Conservation (phyloP, 2,329 filamentous ascomycete genomes). For the Fusarium phyllophilum region DNA sequence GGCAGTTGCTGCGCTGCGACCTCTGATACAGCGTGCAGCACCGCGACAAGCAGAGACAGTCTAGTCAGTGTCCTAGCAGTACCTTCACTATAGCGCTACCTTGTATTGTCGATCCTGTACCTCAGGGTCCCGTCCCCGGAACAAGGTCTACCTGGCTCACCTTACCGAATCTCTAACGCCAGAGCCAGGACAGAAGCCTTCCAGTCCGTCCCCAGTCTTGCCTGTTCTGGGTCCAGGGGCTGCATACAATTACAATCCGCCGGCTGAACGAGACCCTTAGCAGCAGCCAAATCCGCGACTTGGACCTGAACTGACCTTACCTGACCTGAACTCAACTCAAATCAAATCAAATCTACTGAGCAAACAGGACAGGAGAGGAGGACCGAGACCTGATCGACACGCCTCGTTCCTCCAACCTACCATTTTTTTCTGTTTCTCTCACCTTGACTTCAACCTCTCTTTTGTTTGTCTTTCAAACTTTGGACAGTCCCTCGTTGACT, state of each 20-base stretch:
- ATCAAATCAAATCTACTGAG: not conserved
- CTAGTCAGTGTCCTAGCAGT: not conserved
- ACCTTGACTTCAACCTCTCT: slow-evolving; percentile 14
- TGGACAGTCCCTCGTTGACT: slow-evolving; percentile 17
- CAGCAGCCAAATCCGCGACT: slow-evolving; percentile 14
- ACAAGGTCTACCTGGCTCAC: slow-evolving; percentile 3
- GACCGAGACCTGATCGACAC: slow-evolving; percentile 31
- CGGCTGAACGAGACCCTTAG: slow-evolving; percentile 31
- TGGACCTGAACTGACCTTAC: not conserved
- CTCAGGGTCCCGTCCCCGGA: slow-evolving; percentile 9
- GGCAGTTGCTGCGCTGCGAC: slow-evolving; percentile 10
- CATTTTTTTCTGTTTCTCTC: not conserved
- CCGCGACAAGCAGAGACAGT: not conserved
- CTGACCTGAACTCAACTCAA: not conserved
- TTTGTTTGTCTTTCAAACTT: slow-evolving; percentile 18
- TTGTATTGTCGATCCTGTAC: slow-evolving; percentile 18
- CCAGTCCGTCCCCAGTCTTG: slow-evolving; percentile 16
- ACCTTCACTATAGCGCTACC: not conserved
- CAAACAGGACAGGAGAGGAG: slow-evolving; percentile 14
- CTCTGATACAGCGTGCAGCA: not conserved
- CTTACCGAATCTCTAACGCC: not conserved
- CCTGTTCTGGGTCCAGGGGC: slow-evolving; percentile 35
- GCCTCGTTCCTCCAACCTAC: slow-evolving; percentile 12
- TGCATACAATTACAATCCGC: slow-evolving; percentile 32
- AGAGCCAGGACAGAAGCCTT: slow-evolving; percentile 32